phyloP scores from a whole-genome alignment of 2,329 filamentous ascomycete species.

The Ramularia endophylla region DNA sequence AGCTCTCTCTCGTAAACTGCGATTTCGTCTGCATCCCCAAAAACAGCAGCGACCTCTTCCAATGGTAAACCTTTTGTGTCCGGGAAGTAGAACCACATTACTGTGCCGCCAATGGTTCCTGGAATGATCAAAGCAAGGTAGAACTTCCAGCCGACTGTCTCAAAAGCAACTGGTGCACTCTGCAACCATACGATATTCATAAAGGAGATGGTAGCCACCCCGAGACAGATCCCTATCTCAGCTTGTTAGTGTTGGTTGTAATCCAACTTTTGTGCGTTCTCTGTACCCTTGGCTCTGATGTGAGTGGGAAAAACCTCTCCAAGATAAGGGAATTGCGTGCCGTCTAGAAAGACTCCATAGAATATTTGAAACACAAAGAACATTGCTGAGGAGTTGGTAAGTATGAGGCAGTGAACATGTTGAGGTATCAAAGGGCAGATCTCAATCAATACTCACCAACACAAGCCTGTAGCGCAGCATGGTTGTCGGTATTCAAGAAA shows the following conservation, averaged over 20 bases:
- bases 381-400: too few relatives aligned
- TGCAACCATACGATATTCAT: slow-evolving; percentile 25
- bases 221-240: too few relatives aligned
- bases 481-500: slow-evolving; percentile 10
- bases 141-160: slow-evolving; percentile 17
- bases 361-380: slow-evolving; percentile 16
- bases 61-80: slow-evolving; percentile 17
- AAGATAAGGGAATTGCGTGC: slow-evolving; percentile 19
- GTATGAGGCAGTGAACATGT: too few relatives aligned
- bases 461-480: slow-evolving; percentile 12
- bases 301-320: slow-evolving; percentile 16
- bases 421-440: too few relatives aligned
- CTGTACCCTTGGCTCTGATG: slow-evolving; percentile 21
- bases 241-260: too few relatives aligned
- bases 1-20: too few relatives aligned
- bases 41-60: slow-evolving; percentile 17
- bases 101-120: slow-evolving; percentile 11
- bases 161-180: too few relatives aligned
- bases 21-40: too few relatives aligned
- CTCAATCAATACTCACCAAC: too few relatives aligned
- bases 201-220: slow-evolving; percentile 19
- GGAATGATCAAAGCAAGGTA: slow-evolving; percentile 20
- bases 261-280: too few relatives aligned
- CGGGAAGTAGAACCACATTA: slow-evolving; percentile 17
- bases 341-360: slow-evolving; percentile 17